phyloP scores from a whole-genome alignment of 129 eudicot species.

The Oenanthe sinensis region DNA sequence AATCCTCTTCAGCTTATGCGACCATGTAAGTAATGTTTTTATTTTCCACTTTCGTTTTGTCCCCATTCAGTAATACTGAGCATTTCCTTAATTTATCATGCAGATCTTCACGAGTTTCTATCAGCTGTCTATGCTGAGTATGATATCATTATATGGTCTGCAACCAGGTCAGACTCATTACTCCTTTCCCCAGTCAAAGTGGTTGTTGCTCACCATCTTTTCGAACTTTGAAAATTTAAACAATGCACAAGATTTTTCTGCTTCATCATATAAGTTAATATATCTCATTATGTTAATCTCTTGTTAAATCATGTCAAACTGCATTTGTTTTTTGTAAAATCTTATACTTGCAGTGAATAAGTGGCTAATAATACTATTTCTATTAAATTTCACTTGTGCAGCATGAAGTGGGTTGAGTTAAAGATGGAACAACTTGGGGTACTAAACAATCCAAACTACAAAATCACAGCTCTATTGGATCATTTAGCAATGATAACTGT shows the following conservation, averaged over 20 bases:
- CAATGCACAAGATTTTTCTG: neutral
- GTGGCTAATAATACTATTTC: conserved; percentile 2
- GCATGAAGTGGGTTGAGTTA: conserved; percentile 99
- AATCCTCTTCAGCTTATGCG: conserved; percentile 91
- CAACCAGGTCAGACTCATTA: conserved; percentile 53
- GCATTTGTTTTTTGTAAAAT: neutral
- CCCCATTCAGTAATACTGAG: neutral
- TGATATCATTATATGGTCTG: conserved; percentile 98
- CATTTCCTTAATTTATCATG: conserved; percentile 7
- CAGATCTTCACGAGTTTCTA: conserved; percentile 96
- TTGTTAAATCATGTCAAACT: neutral
- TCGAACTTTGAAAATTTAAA: neutral
- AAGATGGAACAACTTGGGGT: conserved; percentile 99
- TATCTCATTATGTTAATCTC: neutral
- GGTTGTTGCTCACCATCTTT: neutral
- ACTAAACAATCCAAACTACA: conserved; percentile 70
- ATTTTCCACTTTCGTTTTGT: neutral
- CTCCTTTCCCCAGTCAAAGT: neutral
- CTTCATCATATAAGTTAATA: neutral
- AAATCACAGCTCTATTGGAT: conserved; percentile 89
- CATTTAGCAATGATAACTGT: conserved; percentile 95
- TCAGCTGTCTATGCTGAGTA: conserved; percentile 95
- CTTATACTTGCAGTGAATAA: neutral
- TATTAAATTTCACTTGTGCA: conserved; percentile 24
- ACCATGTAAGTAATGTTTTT: conserved; percentile 61